Evolutionary conservation across 176 grass and related monocot genomes (phyloP).

Genomic region (Phyllostachys edulis): DNA sequence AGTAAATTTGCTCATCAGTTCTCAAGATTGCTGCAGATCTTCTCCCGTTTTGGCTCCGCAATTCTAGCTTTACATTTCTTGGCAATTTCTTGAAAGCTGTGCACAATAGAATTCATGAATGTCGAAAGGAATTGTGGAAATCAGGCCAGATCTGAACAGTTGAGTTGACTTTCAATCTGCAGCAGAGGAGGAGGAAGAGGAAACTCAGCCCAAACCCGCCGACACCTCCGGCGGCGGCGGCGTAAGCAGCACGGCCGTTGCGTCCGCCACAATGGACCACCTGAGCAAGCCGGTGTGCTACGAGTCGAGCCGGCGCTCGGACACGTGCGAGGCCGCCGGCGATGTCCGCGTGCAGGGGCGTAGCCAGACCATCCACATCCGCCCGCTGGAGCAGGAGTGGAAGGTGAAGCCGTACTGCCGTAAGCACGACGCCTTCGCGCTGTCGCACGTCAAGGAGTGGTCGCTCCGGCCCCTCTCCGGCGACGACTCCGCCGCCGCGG

Average conservation of each 20-base stretch:
- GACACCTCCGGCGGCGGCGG: neutral
- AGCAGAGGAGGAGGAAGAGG: slow-evolving; percentile 35
- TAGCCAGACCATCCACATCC: slow-evolving; percentile 36
- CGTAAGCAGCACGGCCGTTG: neutral
- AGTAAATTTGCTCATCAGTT: neutral
- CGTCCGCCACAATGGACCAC: neutral
- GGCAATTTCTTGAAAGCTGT: neutral
- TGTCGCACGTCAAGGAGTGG: slow-evolving; percentile 58
- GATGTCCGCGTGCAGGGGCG: slow-evolving; percentile 51
- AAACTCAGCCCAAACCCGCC: neutral
- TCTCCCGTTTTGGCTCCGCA: neutral
- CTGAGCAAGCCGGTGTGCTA: slow-evolving; percentile 42
- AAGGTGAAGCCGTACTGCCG: slow-evolving; percentile 60
- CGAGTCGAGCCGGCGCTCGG: slow-evolving; percentile 57
- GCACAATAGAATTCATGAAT: neutral
- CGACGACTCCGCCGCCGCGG: neutral
- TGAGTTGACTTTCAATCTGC: slow-evolving; percentile 5
- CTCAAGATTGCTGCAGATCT: neutral
- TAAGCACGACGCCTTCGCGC: slow-evolving; percentile 51
- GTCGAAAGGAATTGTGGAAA: neutral
- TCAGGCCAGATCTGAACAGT: slow-evolving; percentile 20
- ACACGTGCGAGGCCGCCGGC: slow-evolving; percentile 61
- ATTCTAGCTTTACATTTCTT: neutral
- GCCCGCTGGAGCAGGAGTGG: slow-evolving; percentile 39
- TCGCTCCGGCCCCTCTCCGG: slow-evolving; percentile 26